Evolutionary conservation across 2,329 filamentous ascomycete genomes (phyloP), one percentile per base, ranked within the genome.

Genomic region (Hypoxylon sp.): DNA sequence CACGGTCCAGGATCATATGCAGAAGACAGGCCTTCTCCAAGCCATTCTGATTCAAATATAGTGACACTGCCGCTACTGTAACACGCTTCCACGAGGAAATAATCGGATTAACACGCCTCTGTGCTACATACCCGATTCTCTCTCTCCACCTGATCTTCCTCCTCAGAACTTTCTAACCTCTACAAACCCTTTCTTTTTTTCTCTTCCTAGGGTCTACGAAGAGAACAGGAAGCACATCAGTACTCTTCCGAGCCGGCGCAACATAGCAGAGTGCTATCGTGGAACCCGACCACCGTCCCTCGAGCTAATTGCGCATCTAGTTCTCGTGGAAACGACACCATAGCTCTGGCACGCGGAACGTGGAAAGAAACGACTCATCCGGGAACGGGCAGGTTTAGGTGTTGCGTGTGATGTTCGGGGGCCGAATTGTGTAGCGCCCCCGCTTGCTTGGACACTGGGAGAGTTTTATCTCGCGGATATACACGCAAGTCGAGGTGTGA

Each of bases 371-470:
- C 59, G 60, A 64, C 57, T 55, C 52, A 71, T 72, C 75, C 77
- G 79, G 79, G 75, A 81, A 76, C 76, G 74, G 77, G 78, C 79
- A 80, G 79, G 75, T 71, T 53, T 70, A 73, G 70, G 74, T 79
- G 77, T 78, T 78, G 79, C 78, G 78, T 81, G 79, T 80, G 76
- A 82, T 82, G 81, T 76, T 76, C 78, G 77, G 75, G 76, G 75
- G 69, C 75, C 77, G 75, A 78, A 78, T 74, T 77, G 79, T 80
- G 77, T 81, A 81, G 79, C 79, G 77, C 77, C 73, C 74, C 74
- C 75, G 75, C 77, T 75, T 75, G 75, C 76, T 76, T 75, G 79
- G 79, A 81, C 75, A 78, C 76, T 76, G 74, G 75, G 77, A 77
- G 76, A 76, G 75, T 43, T 76, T 73, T 75, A 65, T 73, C 72